Evolutionary conservation across 2,329 filamentous ascomycete genomes (phyloP).

Genomic region (Epichloe sibirici): DNA sequence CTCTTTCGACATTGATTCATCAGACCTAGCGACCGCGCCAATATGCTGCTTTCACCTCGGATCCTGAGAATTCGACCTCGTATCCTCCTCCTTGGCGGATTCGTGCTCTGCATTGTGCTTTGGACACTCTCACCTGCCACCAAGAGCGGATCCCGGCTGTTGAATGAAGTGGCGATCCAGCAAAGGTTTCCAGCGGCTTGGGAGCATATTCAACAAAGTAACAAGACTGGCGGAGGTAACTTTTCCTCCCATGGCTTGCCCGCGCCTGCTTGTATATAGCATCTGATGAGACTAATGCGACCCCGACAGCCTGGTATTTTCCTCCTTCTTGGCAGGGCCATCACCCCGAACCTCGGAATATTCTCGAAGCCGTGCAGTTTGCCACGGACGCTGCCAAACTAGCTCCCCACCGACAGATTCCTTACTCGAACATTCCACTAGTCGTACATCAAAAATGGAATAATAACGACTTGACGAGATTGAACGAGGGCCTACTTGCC

Average conservation of each 20-base stretch:
- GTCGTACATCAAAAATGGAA: conserved; percentile 14
- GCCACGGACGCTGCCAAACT: conserved; percentile 9
- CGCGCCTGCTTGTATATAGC: not conserved
- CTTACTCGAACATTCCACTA: conserved; percentile 14
- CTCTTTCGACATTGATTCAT: no score
- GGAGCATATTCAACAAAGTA: conserved; percentile 10
- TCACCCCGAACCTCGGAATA: conserved; percentile 8
- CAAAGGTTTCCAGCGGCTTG: conserved; percentile 10
- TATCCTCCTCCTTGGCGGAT: not conserved
- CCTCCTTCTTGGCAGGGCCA: conserved; percentile 11
- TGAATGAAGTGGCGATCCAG: not conserved
- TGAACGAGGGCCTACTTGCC: conserved; percentile 10
- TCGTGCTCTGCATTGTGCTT: conserved; percentile 5
- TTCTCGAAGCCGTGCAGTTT: conserved; percentile 11
- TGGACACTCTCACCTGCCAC: conserved; percentile 2
- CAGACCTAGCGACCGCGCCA: not conserved
- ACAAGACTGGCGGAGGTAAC: conserved; percentile 11
- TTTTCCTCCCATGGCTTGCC: not conserved
- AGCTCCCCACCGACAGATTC: conserved; percentile 7
- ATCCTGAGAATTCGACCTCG: conserved; percentile 5
- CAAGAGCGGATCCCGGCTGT: not conserved
- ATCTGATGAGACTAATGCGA: not conserved
- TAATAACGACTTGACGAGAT: conserved; percentile 7
- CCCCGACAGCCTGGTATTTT: conserved; percentile 12
- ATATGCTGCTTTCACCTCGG: conserved; percentile 6